Evolutionary conservation across 306 rosid species (phyloP).

Genomic region (Rubus idaeus): DNA sequence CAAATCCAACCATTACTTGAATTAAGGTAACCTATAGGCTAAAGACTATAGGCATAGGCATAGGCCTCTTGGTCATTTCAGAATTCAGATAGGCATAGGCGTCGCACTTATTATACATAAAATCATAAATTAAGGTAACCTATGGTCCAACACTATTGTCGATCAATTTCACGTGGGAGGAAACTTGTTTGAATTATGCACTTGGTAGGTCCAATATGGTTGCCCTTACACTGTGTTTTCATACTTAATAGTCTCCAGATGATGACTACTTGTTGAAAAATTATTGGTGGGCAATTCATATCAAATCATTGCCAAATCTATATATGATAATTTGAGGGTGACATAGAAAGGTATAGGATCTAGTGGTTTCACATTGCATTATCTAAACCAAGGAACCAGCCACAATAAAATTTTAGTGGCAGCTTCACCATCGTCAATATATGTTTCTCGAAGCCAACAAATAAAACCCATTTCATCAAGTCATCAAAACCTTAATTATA

Average conservation of each 20-base stretch:
- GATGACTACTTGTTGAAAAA: slow-evolving; percentile 34
- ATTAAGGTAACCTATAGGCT: not conserved
- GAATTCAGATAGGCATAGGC: not conserved
- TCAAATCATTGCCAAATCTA: slow-evolving; percentile 59
- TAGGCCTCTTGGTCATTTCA: not conserved
- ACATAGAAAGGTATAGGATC: slow-evolving; percentile 4
- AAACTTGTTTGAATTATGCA: slow-evolving; percentile 54
- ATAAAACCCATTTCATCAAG: not conserved
- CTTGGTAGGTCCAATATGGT: slow-evolving; percentile 30
- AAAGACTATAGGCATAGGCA: too few relatives aligned
- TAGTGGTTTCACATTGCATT: not conserved
- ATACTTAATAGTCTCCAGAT: slow-evolving; percentile 30
- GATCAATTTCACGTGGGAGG: slow-evolving; percentile 42
- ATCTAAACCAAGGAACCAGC: not conserved
- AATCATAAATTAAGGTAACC: not conserved
- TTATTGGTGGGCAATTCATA: slow-evolving; percentile 52
- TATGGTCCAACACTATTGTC: slow-evolving; percentile 25
- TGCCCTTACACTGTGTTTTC: slow-evolving; percentile 39
- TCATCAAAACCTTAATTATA: not conserved
- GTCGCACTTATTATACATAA: too few relatives aligned
- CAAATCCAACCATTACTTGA: not conserved
- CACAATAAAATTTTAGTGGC: too few relatives aligned
- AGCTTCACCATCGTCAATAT: not conserved
- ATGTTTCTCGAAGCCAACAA: not conserved
- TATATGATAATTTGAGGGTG: slow-evolving; percentile 23